These are phyloP conservation scores for Penicillium paradoxum DNA, from an alignment of 495 filamentous ascomycete species.

Conservation along the genomic window DNA sequence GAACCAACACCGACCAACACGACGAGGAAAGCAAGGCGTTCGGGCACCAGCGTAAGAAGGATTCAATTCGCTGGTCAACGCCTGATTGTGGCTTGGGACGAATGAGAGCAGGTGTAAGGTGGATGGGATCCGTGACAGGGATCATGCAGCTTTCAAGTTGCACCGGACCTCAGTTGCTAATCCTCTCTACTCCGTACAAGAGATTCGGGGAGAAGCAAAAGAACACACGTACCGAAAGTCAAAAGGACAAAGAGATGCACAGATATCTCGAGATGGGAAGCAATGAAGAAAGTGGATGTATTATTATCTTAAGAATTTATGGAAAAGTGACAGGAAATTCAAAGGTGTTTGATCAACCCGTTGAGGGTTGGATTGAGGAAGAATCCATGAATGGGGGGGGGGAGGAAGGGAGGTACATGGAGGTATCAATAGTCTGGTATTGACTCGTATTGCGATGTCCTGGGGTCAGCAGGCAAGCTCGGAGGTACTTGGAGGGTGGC, in stretches of 20 bases:
- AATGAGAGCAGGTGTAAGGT: slow-evolving; percentile 27
- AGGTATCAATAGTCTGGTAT: slow-evolving; percentile 9
- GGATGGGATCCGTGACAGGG: slow-evolving; percentile 39
- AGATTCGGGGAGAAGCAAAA: background rate
- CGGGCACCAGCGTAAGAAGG: slow-evolving; percentile 37
- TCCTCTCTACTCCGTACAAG: background rate
- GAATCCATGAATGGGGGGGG: background rate
- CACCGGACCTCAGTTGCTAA: slow-evolving; percentile 11
- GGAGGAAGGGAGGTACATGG: too few relatives aligned
- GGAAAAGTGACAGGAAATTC: background rate
- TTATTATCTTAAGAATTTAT: too few relatives aligned
- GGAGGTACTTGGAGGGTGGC: background rate
- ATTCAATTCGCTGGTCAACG: slow-evolving; percentile 30
- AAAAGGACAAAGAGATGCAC: background rate
- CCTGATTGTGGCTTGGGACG: slow-evolving; percentile 31
- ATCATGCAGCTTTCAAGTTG: slow-evolving; percentile 36
- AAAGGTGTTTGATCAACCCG: background rate
- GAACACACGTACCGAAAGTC: background rate
- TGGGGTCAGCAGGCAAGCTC: background rate
- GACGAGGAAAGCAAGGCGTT: slow-evolving; percentile 37
- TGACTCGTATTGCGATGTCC: background rate
- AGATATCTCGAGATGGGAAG: background rate
- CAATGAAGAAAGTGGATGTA: background rate
- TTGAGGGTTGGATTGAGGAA: background rate
- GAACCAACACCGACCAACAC: slow-evolving; percentile 24